Percentiles rank a stretch among this genome's conserved stretches.
Conservation (phyloP, 2,329 filamentous ascomycete genomes). For the Grosmannia penicillata region DNA sequence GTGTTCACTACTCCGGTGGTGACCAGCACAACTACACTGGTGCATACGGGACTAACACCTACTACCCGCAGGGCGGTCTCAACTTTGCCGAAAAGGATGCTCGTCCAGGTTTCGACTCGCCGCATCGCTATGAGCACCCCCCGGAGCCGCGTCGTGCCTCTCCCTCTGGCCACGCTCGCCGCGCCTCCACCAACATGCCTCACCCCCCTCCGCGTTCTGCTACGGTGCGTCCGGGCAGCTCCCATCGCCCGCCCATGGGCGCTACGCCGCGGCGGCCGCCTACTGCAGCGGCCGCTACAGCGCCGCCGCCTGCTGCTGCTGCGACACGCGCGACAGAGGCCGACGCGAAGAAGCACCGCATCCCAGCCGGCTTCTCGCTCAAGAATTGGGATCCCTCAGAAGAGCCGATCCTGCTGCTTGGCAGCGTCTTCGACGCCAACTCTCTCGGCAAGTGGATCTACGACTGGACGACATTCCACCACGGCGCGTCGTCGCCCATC, state of each 20-base stretch:
- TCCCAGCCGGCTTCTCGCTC: slow-evolving; percentile 79
- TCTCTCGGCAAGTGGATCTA: slow-evolving; percentile 98
- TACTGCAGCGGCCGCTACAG: slow-evolving; percentile 16
- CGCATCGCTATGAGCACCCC: slow-evolving; percentile 22
- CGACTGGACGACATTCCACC: slow-evolving; percentile 93
- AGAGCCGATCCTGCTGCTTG: slow-evolving; percentile 83
- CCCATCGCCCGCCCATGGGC: too few species aligned
- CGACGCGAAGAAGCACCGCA: slow-evolving; percentile 51
- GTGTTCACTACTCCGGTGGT: slow-evolving; percentile 19
- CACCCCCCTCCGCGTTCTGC: slow-evolving; percentile 36
- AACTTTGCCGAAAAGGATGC: slow-evolving; percentile 18
- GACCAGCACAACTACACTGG: slow-evolving; percentile 26
- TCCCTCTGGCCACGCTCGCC: slow-evolving; percentile 23
- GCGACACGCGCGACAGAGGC: slow-evolving; percentile 37
- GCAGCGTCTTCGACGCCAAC: slow-evolving; percentile 94
- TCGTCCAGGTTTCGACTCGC: slow-evolving; percentile 25
- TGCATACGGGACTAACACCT: slow-evolving; percentile 44
- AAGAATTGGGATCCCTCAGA: slow-evolving; percentile 98
- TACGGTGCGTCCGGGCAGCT: slow-evolving; percentile 32
- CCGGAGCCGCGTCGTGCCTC: slow-evolving; percentile 18
- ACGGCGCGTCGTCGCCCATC: slow-evolving; percentile 69
- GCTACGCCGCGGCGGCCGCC: too few species aligned
- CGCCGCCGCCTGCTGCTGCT: slow-evolving; percentile 6
- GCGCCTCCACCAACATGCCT: slow-evolving; percentile 9
- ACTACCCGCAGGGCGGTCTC: slow-evolving; percentile 36